Evolutionary conservation across 192 early-diverging fungal species (phyloP).

Genomic region (Coemansia umbellata): DNA sequence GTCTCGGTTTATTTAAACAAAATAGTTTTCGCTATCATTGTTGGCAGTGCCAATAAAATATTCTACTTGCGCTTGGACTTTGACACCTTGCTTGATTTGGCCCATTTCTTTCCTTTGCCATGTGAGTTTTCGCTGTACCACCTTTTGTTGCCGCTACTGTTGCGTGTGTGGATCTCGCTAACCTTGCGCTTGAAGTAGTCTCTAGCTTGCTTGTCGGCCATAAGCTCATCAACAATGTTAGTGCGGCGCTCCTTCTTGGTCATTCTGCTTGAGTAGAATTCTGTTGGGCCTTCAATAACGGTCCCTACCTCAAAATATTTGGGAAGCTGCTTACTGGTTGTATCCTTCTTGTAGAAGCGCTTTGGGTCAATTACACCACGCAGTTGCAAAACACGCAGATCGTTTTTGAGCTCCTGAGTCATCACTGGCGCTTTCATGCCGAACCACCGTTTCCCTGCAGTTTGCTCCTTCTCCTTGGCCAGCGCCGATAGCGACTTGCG

Average conservation of each 20-base stretch:
- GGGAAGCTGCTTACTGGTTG: slow-evolving; percentile 58
- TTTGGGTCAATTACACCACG: slow-evolving; percentile 90
- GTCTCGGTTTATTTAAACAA: too few relatives aligned
- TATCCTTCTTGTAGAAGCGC: slow-evolving; percentile 83
- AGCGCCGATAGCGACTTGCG: slow-evolving; percentile 16
- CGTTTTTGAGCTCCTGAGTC: slow-evolving; percentile 84
- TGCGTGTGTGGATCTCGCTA: slow-evolving; percentile 64
- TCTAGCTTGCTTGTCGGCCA: slow-evolving; percentile 69
- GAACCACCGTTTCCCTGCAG: slow-evolving; percentile 70
- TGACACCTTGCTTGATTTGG: neutral
- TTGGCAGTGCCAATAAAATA: too few relatives aligned
- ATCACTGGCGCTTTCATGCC: slow-evolving; percentile 80
- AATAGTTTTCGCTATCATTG: too few relatives aligned
- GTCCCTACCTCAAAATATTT: slow-evolving; percentile 97
- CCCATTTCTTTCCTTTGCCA: neutral
- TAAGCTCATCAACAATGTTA: slow-evolving; percentile 84
- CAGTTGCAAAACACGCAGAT: slow-evolving; percentile 81
- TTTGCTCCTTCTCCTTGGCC: slow-evolving; percentile 16
- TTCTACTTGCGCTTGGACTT: slow-evolving; percentile 1
- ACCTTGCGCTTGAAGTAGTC: slow-evolving; percentile 88
- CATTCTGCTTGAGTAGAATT: slow-evolving; percentile 85
- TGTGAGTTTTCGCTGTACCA: slow-evolving; percentile 25
- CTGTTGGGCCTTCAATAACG: slow-evolving; percentile 79
- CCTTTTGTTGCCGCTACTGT: slow-evolving; percentile 34
- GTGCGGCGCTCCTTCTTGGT: slow-evolving; percentile 78